Conservation (phyloP, 345 rosid genomes). For the Boechera retrofracta region DNA sequence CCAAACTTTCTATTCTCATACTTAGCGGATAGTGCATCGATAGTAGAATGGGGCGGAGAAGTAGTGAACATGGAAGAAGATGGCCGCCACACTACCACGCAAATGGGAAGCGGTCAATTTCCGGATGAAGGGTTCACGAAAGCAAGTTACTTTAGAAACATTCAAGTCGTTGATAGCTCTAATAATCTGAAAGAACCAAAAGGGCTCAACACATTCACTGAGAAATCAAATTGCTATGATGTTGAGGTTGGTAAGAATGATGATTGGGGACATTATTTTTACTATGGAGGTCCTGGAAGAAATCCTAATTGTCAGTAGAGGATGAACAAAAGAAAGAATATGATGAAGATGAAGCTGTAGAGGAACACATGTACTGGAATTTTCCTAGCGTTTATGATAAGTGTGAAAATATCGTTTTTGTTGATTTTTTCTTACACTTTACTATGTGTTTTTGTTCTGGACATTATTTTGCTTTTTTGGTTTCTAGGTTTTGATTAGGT, state of each 20-base stretch:
- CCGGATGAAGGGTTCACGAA: conserved; percentile 67
- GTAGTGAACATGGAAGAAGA: conserved; percentile 66
- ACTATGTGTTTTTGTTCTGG: conserved; percentile 14
- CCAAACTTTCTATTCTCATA: conserved; percentile 68
- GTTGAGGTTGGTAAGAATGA: conserved; percentile 56
- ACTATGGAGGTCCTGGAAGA: conserved; percentile 77
- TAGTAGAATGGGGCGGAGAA: conserved; percentile 85
- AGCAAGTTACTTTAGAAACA: conserved; percentile 69
- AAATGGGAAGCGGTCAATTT: conserved; percentile 79
- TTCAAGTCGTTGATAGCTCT: conserved; percentile 65
- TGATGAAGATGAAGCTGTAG: conserved; percentile 24
- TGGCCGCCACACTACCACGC: conserved; percentile 70
- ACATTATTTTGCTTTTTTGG: neutral
- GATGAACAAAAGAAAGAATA: conserved; percentile 25
- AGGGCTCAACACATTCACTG: conserved; percentile 63
- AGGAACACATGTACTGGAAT: conserved; percentile 25
- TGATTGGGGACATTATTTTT: conserved; percentile 69
- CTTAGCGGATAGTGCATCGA: conserved; percentile 68
- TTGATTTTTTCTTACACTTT: conserved; percentile 44
- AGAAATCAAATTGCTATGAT: conserved; percentile 70
- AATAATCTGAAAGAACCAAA: conserved; percentile 71
- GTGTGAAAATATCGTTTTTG: conserved; percentile 45
- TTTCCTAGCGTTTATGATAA: conserved; percentile 5
- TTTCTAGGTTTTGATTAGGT: conserved; percentile 34
- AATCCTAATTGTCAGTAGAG: conserved; percentile 61